Evolutionary conservation across 768 basidiomycete species (phyloP), one percentile per base, ranked within the genome.

Genomic region (Clitopilus hobsonii): DNA sequence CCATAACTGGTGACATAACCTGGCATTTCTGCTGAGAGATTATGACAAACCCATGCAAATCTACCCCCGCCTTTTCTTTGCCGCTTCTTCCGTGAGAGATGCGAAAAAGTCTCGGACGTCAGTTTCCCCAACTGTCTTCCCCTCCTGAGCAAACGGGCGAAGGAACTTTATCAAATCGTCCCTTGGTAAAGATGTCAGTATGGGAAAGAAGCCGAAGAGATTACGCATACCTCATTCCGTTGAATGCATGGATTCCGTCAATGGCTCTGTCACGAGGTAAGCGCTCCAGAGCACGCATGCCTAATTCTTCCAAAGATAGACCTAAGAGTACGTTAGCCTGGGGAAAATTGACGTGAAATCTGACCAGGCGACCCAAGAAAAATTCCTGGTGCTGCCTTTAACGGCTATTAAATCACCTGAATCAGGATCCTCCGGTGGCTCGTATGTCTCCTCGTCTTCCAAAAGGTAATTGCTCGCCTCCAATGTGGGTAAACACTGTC

Each of bases 361-460:
- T 38, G 18, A 30, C 53, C 59, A 55, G 28, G 38, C 24, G 56
- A 57, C 57, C 56, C 56, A 52, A 55, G 38, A 56, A 58, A 54
- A 45, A 23, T 13, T 4, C 50, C 52, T 52, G 47, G 54, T 28
- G 49, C 48, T 49, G 52, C 51, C 58, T n/a, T 48, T 32, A 26
- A 47, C 38, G 27, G 30, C 49, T 22, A 25, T 52, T 32, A 56
- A 58, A 67, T 36, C 51, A 85, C 91, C 84, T 57, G 85, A 90
- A 65, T 94, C 91, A 8, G 91, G 91, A 68, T 93, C 91, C 62
- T 89, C 85, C 3, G 91, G 91, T 0, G 88, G 89, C 64, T 91
- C 88, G 57, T 90, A 93, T 0, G 86, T 90, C 38, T 90, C 89
- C 58, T 93, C 91, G 66, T 89, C 88, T 58, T 88, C 78, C 10